These are phyloP conservation scores for Parastagonospora avenae DNA, from an alignment of 2,329 filamentous ascomycete genomes.

Conservation along the genomic window DNA sequence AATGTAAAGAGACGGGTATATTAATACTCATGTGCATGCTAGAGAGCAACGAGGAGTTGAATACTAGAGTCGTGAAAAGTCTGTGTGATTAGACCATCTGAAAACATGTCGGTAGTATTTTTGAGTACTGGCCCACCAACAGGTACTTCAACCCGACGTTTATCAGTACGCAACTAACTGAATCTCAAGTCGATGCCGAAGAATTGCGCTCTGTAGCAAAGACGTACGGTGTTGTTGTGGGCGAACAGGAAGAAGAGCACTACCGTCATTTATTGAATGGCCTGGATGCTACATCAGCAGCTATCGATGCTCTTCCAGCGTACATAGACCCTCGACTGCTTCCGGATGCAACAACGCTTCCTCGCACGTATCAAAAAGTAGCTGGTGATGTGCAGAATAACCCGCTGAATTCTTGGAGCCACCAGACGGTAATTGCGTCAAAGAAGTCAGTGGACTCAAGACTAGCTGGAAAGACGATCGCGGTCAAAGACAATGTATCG, in stretches of 20 bases:
- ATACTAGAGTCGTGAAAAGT: background rate
- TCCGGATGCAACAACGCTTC: constrained; percentile 19
- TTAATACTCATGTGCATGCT: background rate
- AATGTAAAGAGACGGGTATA: background rate
- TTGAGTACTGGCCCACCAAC: constrained; percentile 18
- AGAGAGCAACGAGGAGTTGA: background rate
- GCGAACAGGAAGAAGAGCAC: constrained; percentile 17
- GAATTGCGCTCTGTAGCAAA: constrained; percentile 17
- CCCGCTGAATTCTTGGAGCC: constrained; percentile 31
- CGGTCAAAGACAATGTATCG: constrained; percentile 57
- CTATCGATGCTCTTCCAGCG: constrained; percentile 18
- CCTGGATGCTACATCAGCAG: constrained; percentile 21
- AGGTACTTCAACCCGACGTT: constrained; percentile 5
- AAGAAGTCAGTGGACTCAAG: constrained; percentile 4
- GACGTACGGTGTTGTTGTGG: constrained; percentile 17
- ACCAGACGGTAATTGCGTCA: constrained; percentile 14
- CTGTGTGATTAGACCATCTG: background rate
- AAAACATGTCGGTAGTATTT: constrained; percentile 18
- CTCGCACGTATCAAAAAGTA: constrained; percentile 17
- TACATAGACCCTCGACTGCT: constrained; percentile 27
- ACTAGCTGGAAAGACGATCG: constrained; percentile 42
- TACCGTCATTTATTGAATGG: constrained; percentile 30
- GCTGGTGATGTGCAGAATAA: constrained; percentile 15
- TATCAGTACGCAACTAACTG: background rate
- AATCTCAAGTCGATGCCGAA: constrained; percentile 12